These are phyloP conservation scores for Tricholoma flavovirens DNA, from an alignment of 768 basidiomycete species.

Conservation along the genomic window DNA sequence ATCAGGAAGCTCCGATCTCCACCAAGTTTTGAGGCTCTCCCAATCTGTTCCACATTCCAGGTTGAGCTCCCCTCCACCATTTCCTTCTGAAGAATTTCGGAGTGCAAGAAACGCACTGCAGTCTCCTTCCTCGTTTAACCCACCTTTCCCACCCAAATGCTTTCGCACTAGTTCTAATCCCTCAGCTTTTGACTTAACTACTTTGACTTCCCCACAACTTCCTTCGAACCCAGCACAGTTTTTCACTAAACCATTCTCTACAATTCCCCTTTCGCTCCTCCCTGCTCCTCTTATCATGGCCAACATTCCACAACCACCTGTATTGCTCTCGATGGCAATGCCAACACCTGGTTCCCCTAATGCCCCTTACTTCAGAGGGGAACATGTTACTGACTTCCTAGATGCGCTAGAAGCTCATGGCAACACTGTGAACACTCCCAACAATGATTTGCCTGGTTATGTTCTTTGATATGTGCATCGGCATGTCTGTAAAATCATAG, in stretches of 20 bases:
- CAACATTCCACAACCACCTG: neutral
- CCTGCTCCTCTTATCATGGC: neutral
- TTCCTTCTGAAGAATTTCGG: neutral
- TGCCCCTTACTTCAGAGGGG: too few species aligned
- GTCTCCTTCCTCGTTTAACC: too few species aligned
- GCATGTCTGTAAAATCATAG: neutral
- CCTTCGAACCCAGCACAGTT: neutral
- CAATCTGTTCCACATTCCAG: neutral
- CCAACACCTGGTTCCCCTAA: neutral
- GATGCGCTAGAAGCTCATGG: neutral
- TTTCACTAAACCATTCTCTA: neutral
- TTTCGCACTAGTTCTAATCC: too few species aligned
- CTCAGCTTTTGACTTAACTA: neutral
- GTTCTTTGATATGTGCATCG: conserved; percentile 3
- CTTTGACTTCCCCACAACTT: neutral
- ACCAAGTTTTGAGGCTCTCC: neutral
- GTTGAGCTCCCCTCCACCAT: neutral
- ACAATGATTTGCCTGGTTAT: neutral
- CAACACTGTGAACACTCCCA: too few species aligned
- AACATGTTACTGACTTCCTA: conserved; percentile 3
- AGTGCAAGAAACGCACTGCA: neutral
- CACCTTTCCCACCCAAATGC: too few species aligned
- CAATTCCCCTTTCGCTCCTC: neutral
- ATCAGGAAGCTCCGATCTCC: neutral
- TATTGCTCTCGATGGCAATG: neutral